Conservation (phyloP, 176 grass and related monocot species). For the Saccharum officinarum region DNA sequence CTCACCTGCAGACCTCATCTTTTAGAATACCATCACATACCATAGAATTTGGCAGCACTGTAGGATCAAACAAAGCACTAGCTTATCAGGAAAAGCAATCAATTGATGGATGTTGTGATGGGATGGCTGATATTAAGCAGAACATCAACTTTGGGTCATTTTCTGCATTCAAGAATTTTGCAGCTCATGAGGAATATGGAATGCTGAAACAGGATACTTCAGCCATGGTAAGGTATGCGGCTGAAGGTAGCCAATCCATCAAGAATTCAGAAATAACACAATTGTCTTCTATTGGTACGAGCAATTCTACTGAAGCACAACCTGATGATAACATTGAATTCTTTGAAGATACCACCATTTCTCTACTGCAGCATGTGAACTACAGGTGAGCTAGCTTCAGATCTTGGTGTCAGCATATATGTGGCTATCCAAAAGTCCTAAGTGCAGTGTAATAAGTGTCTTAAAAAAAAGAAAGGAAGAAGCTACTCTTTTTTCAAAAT, state of each 20-base stretch:
- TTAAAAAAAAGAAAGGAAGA: no score
- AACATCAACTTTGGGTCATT: background rate
- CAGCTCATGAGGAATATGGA: background rate
- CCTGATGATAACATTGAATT: conserved; percentile 4
- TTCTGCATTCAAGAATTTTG: background rate
- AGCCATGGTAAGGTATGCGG: background rate
- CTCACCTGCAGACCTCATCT: background rate
- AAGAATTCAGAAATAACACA: background rate
- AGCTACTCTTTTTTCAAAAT: no score
- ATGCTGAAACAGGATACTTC: background rate
- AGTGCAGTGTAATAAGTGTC: no score
- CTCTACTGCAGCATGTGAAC: no score
- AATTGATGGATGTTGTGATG: conserved; percentile 13
- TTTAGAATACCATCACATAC: conserved; percentile 4
- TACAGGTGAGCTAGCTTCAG: no score
- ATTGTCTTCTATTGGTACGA: background rate
- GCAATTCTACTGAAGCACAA: background rate
- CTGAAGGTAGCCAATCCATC: background rate
- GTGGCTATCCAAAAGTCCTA: no score
- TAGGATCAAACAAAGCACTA: conserved; percentile 2
- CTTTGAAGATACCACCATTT: no score
- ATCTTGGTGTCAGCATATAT: no score
- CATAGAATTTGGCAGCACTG: background rate
- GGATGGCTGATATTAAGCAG: background rate
- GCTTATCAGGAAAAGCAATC: conserved; percentile 21